Percentiles rank a stretch among this genome's conserved stretches.
Evolutionary conservation across 208 protist genomes (phyloP).

Genomic region (Novymonas esmeraldas): DNA sequence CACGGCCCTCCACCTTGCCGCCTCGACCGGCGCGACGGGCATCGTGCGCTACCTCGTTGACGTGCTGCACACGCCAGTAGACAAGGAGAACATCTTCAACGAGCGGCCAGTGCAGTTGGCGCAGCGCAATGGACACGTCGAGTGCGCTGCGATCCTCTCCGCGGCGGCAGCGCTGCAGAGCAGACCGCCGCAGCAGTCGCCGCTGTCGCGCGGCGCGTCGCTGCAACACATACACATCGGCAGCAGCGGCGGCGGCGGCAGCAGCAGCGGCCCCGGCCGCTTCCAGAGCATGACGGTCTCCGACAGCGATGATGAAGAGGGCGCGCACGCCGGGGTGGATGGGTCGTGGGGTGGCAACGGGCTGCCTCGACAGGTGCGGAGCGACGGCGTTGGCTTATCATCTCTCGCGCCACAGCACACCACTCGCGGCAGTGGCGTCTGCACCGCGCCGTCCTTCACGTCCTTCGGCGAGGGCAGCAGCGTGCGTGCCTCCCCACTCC

Average conservation of each 20-base stretch:
- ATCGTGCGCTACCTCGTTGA: constrained; percentile 50
- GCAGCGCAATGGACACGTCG: constrained; percentile 17
- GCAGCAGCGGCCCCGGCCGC: background rate
- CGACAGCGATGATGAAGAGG: constrained; percentile 39
- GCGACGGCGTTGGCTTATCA: too few relatives aligned
- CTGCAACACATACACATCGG: background rate
- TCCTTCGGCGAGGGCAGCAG: too few relatives aligned
- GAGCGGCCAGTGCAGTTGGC: constrained; percentile 39
- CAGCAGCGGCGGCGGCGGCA: background rate
- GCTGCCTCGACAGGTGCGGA: too few relatives aligned
- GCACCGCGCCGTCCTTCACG: too few relatives aligned
- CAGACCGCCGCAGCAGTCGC: background rate
- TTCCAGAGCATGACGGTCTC: constrained; percentile 23
- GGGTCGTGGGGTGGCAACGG: too few relatives aligned
- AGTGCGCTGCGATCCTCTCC: constrained; percentile 13
- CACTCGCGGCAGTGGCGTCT: too few relatives aligned
- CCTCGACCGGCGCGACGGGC: constrained; percentile 19
- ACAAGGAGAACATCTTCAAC: constrained; percentile 34
- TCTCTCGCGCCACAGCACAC: too few relatives aligned
- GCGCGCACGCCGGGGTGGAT: background rate
- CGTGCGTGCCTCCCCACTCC: too few relatives aligned
- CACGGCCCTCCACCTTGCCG: constrained; percentile 59
- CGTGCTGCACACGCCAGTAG: constrained; percentile 19
- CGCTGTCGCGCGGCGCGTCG: background rate
- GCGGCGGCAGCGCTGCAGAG: background rate